Evolutionary conservation across 1,284 basidiomycete species (phyloP), one percentile per base, ranked within the genome.

Genomic region (Ceratorhiza oryzae-sativae): DNA sequence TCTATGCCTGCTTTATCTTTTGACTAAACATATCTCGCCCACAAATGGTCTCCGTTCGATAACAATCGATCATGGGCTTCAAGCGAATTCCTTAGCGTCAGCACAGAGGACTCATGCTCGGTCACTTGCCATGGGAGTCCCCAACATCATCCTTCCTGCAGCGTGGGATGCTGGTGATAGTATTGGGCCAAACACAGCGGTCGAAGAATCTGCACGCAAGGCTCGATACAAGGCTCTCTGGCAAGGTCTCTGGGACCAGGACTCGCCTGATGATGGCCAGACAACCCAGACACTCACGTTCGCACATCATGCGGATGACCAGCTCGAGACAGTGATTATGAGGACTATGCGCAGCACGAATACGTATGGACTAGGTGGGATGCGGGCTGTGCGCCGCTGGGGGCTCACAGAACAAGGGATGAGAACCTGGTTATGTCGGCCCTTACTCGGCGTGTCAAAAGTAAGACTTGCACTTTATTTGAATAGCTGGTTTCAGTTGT

Each of bases 281-380:
- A 39, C 8, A 12, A 51, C 27, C n/a, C 49, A 2, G 75, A 78
- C 83, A 13, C 77, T 92, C 68, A 89, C 88, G 0, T 84, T 89
- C 60, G 91, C 85, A 0, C 91, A 93, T 75, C 91, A 93, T 76
- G 84, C 84, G 2, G 91, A 93, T 76, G 91, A 93, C 77, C 91
- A 93, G 77, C 84, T 92, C 8, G 91, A 93, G 78, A 93, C 91
- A 0, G 83, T 86, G 27, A 80, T 93, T 53, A 88, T 92, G 83
- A 86, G 92, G 8, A 77, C 90, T 20, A 82, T 84, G 5, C 84
- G 80, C 73, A 0, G 83, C 27, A 71, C 53, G 27, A 25, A 42
- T 15, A 27, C 87, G 23, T 46, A 72, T 25, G 75, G 71, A 8
- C 49, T 73, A 0, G 85, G 84, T 20, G 91, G 88, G 1, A 93